Evolutionary conservation across 169 alveolate genomes (phyloP).

Genomic region (Cryptosporidium meleagridis): DNA sequence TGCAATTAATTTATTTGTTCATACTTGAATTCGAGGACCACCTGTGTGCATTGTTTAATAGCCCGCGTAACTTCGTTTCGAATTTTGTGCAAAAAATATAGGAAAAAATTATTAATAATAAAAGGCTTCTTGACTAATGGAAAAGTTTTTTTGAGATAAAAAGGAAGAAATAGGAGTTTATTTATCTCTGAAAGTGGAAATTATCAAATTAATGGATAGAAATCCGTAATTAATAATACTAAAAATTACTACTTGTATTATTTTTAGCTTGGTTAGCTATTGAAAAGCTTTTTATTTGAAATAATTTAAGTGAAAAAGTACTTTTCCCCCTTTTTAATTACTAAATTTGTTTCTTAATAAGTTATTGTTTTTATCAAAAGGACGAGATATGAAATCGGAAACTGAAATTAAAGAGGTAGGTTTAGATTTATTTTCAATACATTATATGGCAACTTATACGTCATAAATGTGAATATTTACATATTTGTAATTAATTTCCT

Average conservation of each 20-base stretch:
- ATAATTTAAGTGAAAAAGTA: not conserved
- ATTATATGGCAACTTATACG: not conserved
- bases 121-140: not conserved
- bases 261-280: too few relatives aligned
- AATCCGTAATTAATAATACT: too few relatives aligned
- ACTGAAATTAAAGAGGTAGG: not conserved
- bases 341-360: not conserved
- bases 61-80: not conserved
- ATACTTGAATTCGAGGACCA: constrained; percentile 1
- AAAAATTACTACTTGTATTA: too few relatives aligned
- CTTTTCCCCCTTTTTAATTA: not conserved
- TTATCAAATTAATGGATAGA: not conserved
- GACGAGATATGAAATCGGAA: not conserved
- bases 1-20: not conserved
- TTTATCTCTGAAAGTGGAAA: not conserved
- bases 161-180: not conserved
- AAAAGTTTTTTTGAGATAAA: not conserved
- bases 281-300: not conserved
- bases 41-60: not conserved
- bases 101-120: not conserved
- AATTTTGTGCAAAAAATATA: not conserved
- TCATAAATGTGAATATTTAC: not conserved
- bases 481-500: not conserved
- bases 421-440: not conserved
- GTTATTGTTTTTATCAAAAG: too few relatives aligned